Evolutionary conservation across 805 yeast species (phyloP).

Genomic region (Candida boidinii): DNA sequence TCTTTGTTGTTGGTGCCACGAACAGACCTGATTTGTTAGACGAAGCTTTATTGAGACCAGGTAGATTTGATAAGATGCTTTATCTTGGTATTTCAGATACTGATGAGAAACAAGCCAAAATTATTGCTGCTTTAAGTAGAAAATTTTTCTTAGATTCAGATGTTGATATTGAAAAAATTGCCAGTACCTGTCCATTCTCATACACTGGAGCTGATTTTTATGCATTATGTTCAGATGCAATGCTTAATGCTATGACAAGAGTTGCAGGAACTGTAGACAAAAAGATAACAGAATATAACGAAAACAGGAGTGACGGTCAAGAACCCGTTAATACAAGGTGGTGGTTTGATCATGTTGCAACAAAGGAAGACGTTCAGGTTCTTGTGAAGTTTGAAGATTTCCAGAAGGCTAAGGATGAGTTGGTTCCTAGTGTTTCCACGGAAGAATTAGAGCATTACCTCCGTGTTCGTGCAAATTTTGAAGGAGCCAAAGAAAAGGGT

Average conservation of each 20-base stretch:
- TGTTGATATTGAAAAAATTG: constrained; percentile 52
- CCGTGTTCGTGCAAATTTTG: constrained; percentile 72
- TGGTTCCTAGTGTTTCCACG: constrained; percentile 79
- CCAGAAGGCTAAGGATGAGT: constrained; percentile 58
- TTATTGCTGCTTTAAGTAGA: constrained; percentile 80
- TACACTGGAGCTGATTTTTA: constrained; percentile 98
- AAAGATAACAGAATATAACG: constrained; percentile 48
- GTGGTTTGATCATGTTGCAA: constrained; percentile 86
- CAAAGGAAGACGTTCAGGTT: constrained; percentile 57
- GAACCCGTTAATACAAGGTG: constrained; percentile 58
- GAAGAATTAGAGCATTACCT: constrained; percentile 82
- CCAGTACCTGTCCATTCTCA: constrained; percentile 73
- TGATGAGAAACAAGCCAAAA: constrained; percentile 77
- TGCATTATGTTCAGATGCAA: constrained; percentile 91
- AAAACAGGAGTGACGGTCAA: constrained; percentile 19
- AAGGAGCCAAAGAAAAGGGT: no score
- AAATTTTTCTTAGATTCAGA: constrained; percentile 58
- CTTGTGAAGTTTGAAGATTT: constrained; percentile 67
- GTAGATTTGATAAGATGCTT: constrained; percentile 91
- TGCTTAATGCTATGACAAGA: constrained; percentile 94
- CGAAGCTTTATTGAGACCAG: constrained; percentile 89
- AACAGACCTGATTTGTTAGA: constrained; percentile 93
- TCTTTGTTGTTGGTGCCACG: constrained; percentile 98
- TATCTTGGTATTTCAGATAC: constrained; percentile 92
- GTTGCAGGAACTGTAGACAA: constrained; percentile 69